Conservation (phyloP, 2,329 filamentous ascomycete genomes). For the Cercospora sp. region DNA sequence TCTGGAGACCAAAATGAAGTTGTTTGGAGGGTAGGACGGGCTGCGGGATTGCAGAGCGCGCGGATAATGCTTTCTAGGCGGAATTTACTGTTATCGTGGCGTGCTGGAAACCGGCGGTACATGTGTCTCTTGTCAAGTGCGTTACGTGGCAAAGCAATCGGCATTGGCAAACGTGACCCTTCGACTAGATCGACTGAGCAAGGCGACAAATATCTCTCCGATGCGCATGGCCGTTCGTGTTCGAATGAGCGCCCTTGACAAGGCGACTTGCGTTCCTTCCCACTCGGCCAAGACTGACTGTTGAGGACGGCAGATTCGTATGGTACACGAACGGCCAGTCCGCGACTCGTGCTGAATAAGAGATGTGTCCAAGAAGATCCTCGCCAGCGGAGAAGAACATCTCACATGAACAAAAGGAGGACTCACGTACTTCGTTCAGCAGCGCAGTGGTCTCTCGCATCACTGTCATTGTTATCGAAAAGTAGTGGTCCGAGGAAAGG, state of each 20-base stretch:
- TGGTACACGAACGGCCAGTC: not conserved
- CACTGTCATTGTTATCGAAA: constrained; percentile 72
- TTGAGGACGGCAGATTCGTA: not conserved
- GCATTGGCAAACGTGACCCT: not conserved
- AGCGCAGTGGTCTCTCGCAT: constrained; percentile 75
- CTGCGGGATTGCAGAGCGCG: not conserved
- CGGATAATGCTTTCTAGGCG: not conserved
- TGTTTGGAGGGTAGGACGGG: not conserved
- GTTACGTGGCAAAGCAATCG: not conserved
- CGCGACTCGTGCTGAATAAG: not conserved
- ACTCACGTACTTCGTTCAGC: constrained; percentile 64
- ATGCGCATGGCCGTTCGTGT: not conserved
- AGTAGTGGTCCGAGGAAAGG: constrained; percentile 68
- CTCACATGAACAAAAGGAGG: not conserved
- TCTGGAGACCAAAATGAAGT: not conserved
- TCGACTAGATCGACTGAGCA: too few relatives aligned
- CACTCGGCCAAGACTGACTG: not conserved
- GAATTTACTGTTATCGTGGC: not conserved
- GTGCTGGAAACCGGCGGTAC: too few relatives aligned
- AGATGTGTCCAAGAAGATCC: not conserved
- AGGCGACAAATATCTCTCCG: too few relatives aligned
- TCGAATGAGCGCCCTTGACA: not conserved
- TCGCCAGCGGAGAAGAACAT: not conserved
- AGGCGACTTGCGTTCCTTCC: not conserved
- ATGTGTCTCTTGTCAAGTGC: not conserved